Evolutionary conservation across 805 yeast genomes (phyloP), one percentile per base, ranked within the genome.

Genomic region (Komagataella pseudopastoris): DNA sequence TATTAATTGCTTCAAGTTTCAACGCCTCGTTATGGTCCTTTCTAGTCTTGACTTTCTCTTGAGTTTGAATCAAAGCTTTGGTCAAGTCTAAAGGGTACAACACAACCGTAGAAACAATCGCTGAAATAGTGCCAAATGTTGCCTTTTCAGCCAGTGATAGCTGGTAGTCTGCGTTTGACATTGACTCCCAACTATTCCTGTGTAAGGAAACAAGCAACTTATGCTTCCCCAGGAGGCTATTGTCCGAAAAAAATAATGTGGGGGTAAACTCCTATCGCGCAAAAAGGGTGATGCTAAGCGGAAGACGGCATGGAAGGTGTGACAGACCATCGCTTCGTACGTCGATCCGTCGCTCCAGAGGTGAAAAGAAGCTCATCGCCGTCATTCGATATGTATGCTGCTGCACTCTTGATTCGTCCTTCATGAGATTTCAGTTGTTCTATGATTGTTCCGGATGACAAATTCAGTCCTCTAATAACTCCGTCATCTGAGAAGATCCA

Each of bases 61-160:
- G 93, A 3, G 89, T 82, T 60, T 86, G 95, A 47, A 86, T 77
- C 53, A 82, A 71, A 0, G 93, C 85, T 62, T 86, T 86, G 55
- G 85, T 76, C 59, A 88, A 69, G 61, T 88, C 96, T 47, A 88
- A 66, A 0, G 96, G 96, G 60, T 88, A 88, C 1, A 88, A 90
- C 46, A 80, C 71, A 6, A 87, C 69, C 66, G 85, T 88, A 45
- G 96, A 95, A 49, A 85, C 63, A 20, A 82, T 83, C 1, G 95
- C 86, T 6, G 95, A 93, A 49, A 83, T 71, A 0, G 95, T 88
- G 0, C 95, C 96, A 49, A 86, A 80, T 14, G 85, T 74, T 0
- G 96, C 96, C 59, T 81, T 79, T 56, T 88, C 95, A 60, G 87
- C 68, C 6, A 87, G 84, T n/a, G 82, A 61, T 49, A 76, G 72